A percentile compares a stretch with the other conserved stretches of the same genome.
phyloP scores from a whole-genome alignment of 202 grass and related monocot genomes.

The Dendrocalamus latiflorus region DNA sequence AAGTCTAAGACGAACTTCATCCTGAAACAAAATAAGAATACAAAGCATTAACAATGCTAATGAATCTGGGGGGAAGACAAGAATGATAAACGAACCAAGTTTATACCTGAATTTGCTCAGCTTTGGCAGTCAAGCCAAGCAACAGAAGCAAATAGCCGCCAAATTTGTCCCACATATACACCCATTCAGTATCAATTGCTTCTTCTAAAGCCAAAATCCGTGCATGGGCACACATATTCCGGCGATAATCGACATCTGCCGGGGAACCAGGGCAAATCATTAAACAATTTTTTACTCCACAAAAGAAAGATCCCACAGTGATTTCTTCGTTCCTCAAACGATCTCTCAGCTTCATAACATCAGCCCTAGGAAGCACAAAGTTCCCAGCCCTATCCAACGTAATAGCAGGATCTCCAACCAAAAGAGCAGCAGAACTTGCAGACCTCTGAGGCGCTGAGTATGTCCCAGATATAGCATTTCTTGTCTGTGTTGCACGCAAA shows the following conservation, averaged over 20 bases:
- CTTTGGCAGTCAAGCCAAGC: slow-evolving; percentile 97
- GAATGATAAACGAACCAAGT: slow-evolving; percentile 7
- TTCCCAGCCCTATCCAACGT: slow-evolving; percentile 93
- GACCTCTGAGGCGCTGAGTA: slow-evolving; percentile 96
- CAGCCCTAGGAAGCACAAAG: slow-evolving; percentile 97
- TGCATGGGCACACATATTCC: slow-evolving; percentile 99
- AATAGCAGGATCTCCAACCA: slow-evolving; percentile 93
- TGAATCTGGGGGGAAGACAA: not conserved
- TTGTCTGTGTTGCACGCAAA: slow-evolving; percentile 53
- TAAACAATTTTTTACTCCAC: slow-evolving; percentile 61
- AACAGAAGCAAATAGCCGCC: slow-evolving; percentile 98
- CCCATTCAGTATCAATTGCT: slow-evolving; percentile 99
- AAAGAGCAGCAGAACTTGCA: slow-evolving; percentile 96
- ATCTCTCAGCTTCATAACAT: slow-evolving; percentile 98
- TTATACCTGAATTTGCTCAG: slow-evolving; percentile 95
- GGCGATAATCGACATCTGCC: slow-evolving; percentile 67
- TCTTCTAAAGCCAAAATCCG: slow-evolving; percentile 96
- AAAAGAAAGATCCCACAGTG: slow-evolving; percentile 75
- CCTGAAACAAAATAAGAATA: slow-evolving; percentile 59
- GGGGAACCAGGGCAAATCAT: slow-evolving; percentile 54
- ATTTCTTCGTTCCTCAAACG: slow-evolving; percentile 91
- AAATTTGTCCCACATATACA: slow-evolving; percentile 99
- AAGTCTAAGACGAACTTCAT: slow-evolving; percentile 98
- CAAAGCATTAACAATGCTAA: slow-evolving; percentile 19
- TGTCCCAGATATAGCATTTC: slow-evolving; percentile 98